Base-by-base conservation (phyloP, 2,329 filamentous ascomycete species). In the Furcasterigmium sp. region DNA sequence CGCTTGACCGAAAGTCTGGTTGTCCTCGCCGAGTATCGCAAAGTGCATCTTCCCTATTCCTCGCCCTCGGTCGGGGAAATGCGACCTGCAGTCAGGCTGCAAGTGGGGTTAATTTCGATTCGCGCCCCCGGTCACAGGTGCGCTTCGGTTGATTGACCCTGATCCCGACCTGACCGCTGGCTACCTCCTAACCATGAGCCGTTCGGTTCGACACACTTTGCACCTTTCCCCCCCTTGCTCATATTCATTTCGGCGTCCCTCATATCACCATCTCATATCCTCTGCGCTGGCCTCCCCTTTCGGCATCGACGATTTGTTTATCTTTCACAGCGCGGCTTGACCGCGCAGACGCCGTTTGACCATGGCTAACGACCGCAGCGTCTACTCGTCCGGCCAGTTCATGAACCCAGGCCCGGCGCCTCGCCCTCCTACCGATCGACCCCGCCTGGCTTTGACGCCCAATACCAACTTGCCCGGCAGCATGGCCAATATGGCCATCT, bases 381-480 rank as follows among this genome's bases (percentile, higher is more conserved):
- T 76, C 55, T 84, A 82, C 59, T 68, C 76, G 34, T 69, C 72
- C 51, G 78, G 74, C 56, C 79, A 82, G 64, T 97, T 97, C 71
- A 94, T 97, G 87, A 97, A 97, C 66, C 90, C 93, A 49, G 90
- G 93, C 52, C 91, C 93, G 55, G 91, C 93, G 53, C 93, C 93
- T 52, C 85, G 87, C 57, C 91, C 93, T 48, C 93, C 91, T 17
- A 84, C 78, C 47, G 87, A 93, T 59, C 82, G 87, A 56, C 87
- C 90, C 48, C 84, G 87, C 59, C 80, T 95, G 53, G 83, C 84
- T 56, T 76, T 94, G 47, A 89, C 86, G 34, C 90, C 84, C 48
- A 86, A 80, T 60, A 78, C 81, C 55, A 87, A 83, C 61, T 73
- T 87, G 18, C 81, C 85, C 14, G 85, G 84, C 50, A 91, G 83